Evolutionary conservation across 1,139 yeast species (phyloP).

Genomic region (Magnusiomyces suaveolens): DNA sequence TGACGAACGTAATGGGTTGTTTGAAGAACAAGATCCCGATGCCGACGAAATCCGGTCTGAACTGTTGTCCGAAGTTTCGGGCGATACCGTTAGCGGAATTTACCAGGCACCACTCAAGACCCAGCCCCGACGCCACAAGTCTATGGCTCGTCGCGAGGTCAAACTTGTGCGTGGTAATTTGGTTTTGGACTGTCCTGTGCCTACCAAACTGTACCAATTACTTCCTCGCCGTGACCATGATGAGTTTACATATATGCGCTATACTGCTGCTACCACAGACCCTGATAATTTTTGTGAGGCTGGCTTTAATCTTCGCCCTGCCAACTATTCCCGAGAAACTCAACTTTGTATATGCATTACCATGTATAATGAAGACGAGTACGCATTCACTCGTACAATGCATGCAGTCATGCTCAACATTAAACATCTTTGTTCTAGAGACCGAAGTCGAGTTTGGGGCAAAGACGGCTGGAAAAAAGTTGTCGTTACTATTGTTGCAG

Average conservation of each 20-base stretch:
- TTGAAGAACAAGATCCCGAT: neutral
- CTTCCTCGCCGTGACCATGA: constrained; percentile 78
- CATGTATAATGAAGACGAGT: constrained; percentile 93
- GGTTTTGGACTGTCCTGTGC: constrained; percentile 87
- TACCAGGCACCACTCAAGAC: constrained; percentile 39
- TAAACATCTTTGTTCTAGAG: constrained; percentile 73
- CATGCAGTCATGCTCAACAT: constrained; percentile 89
- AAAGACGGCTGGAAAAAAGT: constrained; percentile 91
- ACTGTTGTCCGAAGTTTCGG: constrained; percentile 19
- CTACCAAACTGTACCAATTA: constrained; percentile 70
- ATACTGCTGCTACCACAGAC: constrained; percentile 85
- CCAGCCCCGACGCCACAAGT: constrained; percentile 51
- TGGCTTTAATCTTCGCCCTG: constrained; percentile 79
- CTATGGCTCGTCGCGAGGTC: constrained; percentile 51
- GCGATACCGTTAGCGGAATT: constrained; percentile 23
- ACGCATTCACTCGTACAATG: constrained; percentile 78
- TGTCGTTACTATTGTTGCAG: constrained; percentile 82
- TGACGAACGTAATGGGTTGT: constrained; percentile 20
- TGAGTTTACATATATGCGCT: constrained; percentile 89
- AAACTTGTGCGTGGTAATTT: constrained; percentile 66
- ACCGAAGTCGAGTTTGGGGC: constrained; percentile 84
- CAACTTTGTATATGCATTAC: constrained; percentile 85
- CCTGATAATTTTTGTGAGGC: constrained; percentile 72
- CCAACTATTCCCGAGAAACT: constrained; percentile 76
- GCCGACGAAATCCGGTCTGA: constrained; percentile 24